Base-by-base conservation (phyloP, 2,329 filamentous ascomycete genomes). In the Hypoxylon sp. region DNA sequence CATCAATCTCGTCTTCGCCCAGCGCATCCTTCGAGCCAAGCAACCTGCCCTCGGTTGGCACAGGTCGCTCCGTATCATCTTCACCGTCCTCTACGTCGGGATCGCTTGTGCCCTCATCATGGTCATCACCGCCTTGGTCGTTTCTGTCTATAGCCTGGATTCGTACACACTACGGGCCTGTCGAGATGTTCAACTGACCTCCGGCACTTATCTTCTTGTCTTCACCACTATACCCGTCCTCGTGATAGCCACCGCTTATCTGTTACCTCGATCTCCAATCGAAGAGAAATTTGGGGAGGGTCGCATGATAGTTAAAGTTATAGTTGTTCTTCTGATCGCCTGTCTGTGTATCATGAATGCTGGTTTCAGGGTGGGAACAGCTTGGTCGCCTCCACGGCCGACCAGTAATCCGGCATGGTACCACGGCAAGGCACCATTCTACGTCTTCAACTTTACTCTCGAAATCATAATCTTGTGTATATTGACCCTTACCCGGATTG, bases 1-100 rank as follows among this genome's bases (percentile, higher is more conserved):
- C 30, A 70, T 80, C 65, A 81, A 82, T 68, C 74, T 82, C 17
- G 74, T 82, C 65, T 79, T 82, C 60, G 76, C 78, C 1, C 80
- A 80, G 64, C 79, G 80, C 45, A 73, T 82, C 25, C 67, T 81
- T 2, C 79, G 80, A 48, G 78, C 80, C 1, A 76, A 77, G 55
- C 80, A 79, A 34, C 80, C 80, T 7, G 14, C 19, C 13, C 43
- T 80, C 7, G 80, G 80, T 60, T 82, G 80, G 80, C 72, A 75
- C 21, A 69, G 23, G 1, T 66, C 50, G 1, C 73, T 79, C n/a
- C 72, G 76, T 51, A 62, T 74, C 56, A 45, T 70, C 2, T 65
- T 77, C 43, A 68, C 76, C 9, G 68, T 72, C 46, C 66, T 78
- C 17, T 77, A 79, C 7, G 69, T 72, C 3, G 76, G 64, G 50